These are phyloP conservation scores for Capsicum rhomboideum DNA, from an alignment of 257 asterid species.

Conservation along the genomic window DNA sequence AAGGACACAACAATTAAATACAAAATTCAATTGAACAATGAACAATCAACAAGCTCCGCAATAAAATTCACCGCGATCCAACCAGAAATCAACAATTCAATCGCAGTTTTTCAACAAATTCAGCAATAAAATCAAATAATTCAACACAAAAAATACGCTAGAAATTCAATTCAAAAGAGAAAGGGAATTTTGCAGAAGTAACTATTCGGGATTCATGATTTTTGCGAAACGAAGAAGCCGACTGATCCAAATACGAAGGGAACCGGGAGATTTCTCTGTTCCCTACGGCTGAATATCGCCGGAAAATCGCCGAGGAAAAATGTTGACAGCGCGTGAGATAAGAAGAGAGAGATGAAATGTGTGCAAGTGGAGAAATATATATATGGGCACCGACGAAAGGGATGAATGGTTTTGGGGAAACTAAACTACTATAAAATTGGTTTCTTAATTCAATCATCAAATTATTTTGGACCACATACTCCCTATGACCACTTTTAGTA, in stretches of 20 bases:
- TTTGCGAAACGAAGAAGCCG: background rate
- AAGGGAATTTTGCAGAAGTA: background rate
- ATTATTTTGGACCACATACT: background rate
- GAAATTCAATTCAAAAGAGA: background rate
- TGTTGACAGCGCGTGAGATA: background rate
- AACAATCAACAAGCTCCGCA: background rate
- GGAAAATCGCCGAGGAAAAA: background rate
- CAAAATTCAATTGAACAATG: background rate
- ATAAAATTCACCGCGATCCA: background rate
- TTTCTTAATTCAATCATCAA: background rate
- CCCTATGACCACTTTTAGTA: no score
- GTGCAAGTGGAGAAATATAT: background rate
- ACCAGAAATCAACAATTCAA: background rate
- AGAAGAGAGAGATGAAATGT: background rate
- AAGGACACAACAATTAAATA: background rate
- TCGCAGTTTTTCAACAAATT: no score
- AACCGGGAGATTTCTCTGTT: background rate
- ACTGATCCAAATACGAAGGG: background rate
- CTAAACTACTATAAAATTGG: background rate
- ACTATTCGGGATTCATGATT: conserved; percentile 12
- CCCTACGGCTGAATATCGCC: background rate
- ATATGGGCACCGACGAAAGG: background rate
- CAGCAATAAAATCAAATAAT: no score
- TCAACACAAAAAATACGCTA: background rate
- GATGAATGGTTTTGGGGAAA: background rate